Conservation (phyloP, 192 early-diverging fungal genomes). For the Coemansia sp. region DNA sequence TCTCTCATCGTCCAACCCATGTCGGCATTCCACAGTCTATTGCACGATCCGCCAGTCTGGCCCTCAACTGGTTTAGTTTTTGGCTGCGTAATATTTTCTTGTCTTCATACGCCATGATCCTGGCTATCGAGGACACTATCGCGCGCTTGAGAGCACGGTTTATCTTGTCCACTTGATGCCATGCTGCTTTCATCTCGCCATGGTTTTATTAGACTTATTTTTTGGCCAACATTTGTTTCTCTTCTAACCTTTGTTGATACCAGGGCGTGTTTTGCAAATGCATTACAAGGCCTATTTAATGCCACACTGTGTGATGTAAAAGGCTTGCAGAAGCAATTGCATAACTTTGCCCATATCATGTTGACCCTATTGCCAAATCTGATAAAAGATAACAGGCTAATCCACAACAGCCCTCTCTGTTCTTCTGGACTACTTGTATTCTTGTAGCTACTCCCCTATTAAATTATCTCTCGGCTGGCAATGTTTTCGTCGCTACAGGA, state of each 20-base stretch:
- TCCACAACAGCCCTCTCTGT: neutral
- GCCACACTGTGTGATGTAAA: too few relatives aligned
- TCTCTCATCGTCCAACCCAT: slow-evolving; percentile 21
- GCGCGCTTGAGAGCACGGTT: slow-evolving; percentile 17
- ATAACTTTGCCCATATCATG: neutral
- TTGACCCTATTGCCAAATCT: neutral
- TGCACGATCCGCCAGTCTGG: slow-evolving; percentile 11
- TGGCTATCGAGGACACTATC: slow-evolving; percentile 26
- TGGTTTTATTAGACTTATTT: neutral
- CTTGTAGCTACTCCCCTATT: neutral
- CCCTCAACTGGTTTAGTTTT: slow-evolving; percentile 32
- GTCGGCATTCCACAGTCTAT: slow-evolving; percentile 3
- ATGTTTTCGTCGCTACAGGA: slow-evolving; percentile 40
- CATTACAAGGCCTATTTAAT: too few relatives aligned
- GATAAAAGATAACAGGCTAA: neutral
- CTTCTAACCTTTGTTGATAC: neutral
- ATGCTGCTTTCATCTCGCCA: neutral
- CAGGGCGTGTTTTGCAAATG: too few relatives aligned
- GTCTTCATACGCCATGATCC: slow-evolving; percentile 11
- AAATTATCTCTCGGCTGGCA: neutral
- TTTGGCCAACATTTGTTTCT: too few relatives aligned
- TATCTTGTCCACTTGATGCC: neutral
- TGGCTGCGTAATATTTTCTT: slow-evolving; percentile 24
- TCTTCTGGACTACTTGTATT: neutral
- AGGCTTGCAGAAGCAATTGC: too few relatives aligned